Evolutionary conservation across 1,284 basidiomycete genomes (phyloP).

Genomic region (Takashimella koratensis): DNA sequence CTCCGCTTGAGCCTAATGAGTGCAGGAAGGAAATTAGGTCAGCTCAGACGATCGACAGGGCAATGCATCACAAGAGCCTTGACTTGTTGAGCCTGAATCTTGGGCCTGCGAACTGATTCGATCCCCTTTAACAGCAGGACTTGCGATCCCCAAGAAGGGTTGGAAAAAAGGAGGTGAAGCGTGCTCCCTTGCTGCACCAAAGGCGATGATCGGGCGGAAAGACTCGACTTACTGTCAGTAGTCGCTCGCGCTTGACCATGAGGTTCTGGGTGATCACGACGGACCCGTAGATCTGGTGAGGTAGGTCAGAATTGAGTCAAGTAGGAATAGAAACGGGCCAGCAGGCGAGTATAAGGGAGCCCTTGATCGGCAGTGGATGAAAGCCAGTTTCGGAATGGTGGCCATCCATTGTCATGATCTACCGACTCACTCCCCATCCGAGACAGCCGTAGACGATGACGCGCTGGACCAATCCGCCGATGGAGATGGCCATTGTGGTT

Average conservation of each 20-base stretch:
- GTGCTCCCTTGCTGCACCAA: not conserved
- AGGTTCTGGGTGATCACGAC: slow-evolving; percentile 18
- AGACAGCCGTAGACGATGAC: slow-evolving; percentile 13
- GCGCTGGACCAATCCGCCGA: slow-evolving; percentile 17
- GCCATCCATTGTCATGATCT: not conserved
- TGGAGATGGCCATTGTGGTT: slow-evolving; percentile 3
- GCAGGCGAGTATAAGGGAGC: not conserved
- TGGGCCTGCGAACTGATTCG: too few relatives aligned
- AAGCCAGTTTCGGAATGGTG: not conserved
- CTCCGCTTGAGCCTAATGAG: too few relatives aligned
- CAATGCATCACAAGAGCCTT: not conserved
- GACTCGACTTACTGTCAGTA: slow-evolving; percentile 5
- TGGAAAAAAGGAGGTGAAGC: not conserved
- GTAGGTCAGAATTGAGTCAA: not conserved
- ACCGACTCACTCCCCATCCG: slow-evolving; percentile 17
- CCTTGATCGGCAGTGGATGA: not conserved
- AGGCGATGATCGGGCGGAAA: not conserved
- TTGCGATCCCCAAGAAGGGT: not conserved
- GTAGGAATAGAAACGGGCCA: not conserved
- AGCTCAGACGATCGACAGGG: too few relatives aligned
- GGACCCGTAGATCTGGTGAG: slow-evolving; percentile 13
- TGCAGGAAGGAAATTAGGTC: too few relatives aligned
- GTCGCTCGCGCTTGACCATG: slow-evolving; percentile 12
- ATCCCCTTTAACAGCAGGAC: not conserved
- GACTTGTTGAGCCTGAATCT: not conserved